phyloP scores from a whole-genome alignment of 371 early-diverging fungal species.

The Circinella minor region DNA sequence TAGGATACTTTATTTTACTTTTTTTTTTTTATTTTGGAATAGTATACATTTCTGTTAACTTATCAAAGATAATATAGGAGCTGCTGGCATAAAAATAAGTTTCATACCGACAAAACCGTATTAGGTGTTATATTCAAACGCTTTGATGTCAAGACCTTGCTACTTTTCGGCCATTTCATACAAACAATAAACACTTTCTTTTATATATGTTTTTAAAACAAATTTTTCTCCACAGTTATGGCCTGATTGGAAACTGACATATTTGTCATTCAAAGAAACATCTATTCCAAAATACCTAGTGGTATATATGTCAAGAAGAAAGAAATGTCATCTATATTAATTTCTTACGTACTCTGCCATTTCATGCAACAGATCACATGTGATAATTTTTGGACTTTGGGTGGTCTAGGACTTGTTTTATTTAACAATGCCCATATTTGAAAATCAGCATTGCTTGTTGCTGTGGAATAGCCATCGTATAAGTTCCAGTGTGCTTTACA shows the following conservation, averaged over 20 bases:
- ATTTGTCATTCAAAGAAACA: slow-evolving; percentile 5
- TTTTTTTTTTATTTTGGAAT: too few species aligned
- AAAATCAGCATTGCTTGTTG: slow-evolving; percentile 21
- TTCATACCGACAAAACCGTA: slow-evolving; percentile 21
- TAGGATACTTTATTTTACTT: too few species aligned
- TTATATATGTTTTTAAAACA: slow-evolving; percentile 6
- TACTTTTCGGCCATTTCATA: slow-evolving; percentile 21
- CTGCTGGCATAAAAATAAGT: background rate
- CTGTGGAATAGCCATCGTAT: slow-evolving; percentile 13
- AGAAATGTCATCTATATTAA: background rate
- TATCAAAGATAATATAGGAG: too few species aligned
- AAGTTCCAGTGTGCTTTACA: slow-evolving; percentile 9
- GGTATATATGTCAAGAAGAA: slow-evolving; percentile 7
- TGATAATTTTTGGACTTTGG: background rate
- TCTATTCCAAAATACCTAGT: slow-evolving; percentile 9
- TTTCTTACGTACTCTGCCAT: slow-evolving; percentile 21
- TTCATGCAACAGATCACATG: slow-evolving; percentile 17
- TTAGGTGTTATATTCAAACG: slow-evolving; percentile 23
- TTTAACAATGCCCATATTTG: slow-evolving; percentile 11
- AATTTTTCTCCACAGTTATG: background rate
- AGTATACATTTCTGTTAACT: too few species aligned
- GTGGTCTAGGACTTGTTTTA: slow-evolving; percentile 12
- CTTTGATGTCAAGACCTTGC: slow-evolving; percentile 16
- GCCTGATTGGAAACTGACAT: background rate
- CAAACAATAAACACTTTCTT: slow-evolving; percentile 11